These are phyloP conservation scores for Penicillium waksmanii DNA, from an alignment of 495 filamentous ascomycete species.

Conservation along the genomic window DNA sequence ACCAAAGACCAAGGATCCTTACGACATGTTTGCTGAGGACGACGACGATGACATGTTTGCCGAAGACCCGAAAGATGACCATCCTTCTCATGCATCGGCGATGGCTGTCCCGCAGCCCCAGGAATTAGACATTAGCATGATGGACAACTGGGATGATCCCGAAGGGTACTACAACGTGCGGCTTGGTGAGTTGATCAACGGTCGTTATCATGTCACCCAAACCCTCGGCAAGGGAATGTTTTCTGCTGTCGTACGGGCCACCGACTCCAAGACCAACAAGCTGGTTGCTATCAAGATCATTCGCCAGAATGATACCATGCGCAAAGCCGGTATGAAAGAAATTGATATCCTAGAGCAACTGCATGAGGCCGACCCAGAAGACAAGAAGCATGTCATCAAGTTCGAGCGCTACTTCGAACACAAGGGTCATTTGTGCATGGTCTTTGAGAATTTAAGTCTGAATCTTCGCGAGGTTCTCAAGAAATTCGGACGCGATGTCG, in stretches of 20 bases:
- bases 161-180: constrained; percentile 96
- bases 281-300: constrained; percentile 92
- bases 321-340: constrained; percentile 91
- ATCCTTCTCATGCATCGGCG: constrained; percentile 45
- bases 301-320: constrained; percentile 90
- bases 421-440: constrained; percentile 93
- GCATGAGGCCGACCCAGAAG: constrained; percentile 78
- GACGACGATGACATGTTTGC: constrained; percentile 91
- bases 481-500: constrained; percentile 92
- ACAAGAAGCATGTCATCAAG: constrained; percentile 90
- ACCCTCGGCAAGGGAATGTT: constrained; percentile 96
- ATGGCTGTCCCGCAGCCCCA: constrained; percentile 60
- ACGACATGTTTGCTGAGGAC: constrained; percentile 96
- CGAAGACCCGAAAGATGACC: constrained; percentile 54
- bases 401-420: constrained; percentile 88
- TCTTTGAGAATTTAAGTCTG: constrained; percentile 91
- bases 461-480: constrained; percentile 95
- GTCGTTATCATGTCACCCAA: constrained; percentile 82
- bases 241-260: constrained; percentile 90
- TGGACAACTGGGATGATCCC: constrained; percentile 91
- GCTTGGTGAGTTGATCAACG: constrained; percentile 84
- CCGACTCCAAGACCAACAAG: constrained; percentile 70
- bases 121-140: constrained; percentile 76
- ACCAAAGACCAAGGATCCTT: constrained; percentile 58
- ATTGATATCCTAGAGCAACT: constrained; percentile 88